A percentile compares a stretch with the other conserved stretches of the same genome.
Conservation (phyloP, 495 filamentous ascomycete genomes). For the Talaromyces thailandensis region DNA sequence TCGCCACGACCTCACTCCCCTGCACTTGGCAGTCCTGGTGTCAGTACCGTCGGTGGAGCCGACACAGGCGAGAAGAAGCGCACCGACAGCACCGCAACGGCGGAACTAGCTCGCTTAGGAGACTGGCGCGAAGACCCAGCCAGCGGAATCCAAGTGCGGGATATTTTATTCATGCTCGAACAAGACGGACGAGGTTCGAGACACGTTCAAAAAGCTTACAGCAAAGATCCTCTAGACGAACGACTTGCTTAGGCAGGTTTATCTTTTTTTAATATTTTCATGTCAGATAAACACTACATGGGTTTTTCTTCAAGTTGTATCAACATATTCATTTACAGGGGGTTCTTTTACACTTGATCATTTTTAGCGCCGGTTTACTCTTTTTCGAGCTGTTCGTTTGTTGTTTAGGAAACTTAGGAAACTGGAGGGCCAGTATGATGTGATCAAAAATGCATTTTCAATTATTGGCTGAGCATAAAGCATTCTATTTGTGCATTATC, state of each 20-base stretch:
- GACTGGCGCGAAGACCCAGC: constrained; percentile 41
- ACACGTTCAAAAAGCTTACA: constrained; percentile 37
- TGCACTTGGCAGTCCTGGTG: constrained; percentile 17
- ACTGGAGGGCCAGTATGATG: neutral
- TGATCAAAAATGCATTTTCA: neutral
- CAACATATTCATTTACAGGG: constrained; percentile 1
- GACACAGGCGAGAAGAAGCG: constrained; percentile 25
- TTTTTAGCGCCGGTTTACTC: constrained; percentile 1
- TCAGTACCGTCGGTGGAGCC: constrained; percentile 5
- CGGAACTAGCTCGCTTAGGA: constrained; percentile 26
- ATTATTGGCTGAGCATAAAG: neutral
- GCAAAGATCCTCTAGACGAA: constrained; percentile 36
- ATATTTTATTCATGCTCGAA: constrained; percentile 43
- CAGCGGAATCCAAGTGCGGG: constrained; percentile 41
- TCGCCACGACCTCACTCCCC: constrained; percentile 28
- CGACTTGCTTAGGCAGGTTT: constrained; percentile 18
- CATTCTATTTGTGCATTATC: neutral
- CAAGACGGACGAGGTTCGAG: constrained; percentile 35
- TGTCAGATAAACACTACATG: neutral
- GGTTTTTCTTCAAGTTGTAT: neutral
- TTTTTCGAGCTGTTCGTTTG: neutral
- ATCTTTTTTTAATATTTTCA: constrained; percentile 2
- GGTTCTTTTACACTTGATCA: neutral
- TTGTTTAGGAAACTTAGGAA: neutral
- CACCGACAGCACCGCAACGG: constrained; percentile 12